Base-by-base conservation (phyloP, 169 alveolate genomes). In the Babesia ovis region DNA sequence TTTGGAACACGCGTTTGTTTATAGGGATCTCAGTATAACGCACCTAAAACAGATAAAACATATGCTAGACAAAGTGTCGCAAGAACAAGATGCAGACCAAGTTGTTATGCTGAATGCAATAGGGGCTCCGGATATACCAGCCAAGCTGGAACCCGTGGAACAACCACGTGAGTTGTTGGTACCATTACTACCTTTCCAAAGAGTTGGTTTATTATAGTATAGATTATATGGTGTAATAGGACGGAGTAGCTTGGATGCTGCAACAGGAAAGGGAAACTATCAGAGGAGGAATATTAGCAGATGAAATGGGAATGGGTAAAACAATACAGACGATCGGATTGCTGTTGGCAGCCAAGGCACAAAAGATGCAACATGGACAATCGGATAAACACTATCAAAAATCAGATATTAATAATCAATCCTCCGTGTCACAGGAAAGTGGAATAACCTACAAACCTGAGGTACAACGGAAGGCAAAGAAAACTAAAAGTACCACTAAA, bases 281-380 rank as follows among this genome's bases (percentile, higher is more conserved):
- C 18, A 85, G 77, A 67, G 94, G 94, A 42, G 99, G 99, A 4
- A 96, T 97, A 20, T 64, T 97, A 31, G 99, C 99, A 14, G 99
- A 97, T 83, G 99, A 97, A 83, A 97, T 97, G 99, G 99, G 99
- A 18, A 91, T 97, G 31, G 99, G 99, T 25, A 97, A 97, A 73
- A 97, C 99, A 8, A 94, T 96, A 23, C 96, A 97, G 72, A 95
- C 99, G 1, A 94, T 96, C n/a, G 96, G 98, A 3, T 75, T 97
- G 11, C 88, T 97, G 59, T 11, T 64, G 4, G 29, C 50, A 2
- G 48, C 61, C 4, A 64, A 64, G 25, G 39, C 50, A 0, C 50
- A 45, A 6, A 12, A 45, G 2, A 1, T 50, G 27, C 0, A 12
- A 8, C 6, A 16, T 12, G 32, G 32, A 50, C 9, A 25, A 20